Evolutionary conservation across 2,329 filamentous ascomycete species (phyloP), one percentile per base, ranked within the genome.

Genomic region (Fusarium illudens): DNA sequence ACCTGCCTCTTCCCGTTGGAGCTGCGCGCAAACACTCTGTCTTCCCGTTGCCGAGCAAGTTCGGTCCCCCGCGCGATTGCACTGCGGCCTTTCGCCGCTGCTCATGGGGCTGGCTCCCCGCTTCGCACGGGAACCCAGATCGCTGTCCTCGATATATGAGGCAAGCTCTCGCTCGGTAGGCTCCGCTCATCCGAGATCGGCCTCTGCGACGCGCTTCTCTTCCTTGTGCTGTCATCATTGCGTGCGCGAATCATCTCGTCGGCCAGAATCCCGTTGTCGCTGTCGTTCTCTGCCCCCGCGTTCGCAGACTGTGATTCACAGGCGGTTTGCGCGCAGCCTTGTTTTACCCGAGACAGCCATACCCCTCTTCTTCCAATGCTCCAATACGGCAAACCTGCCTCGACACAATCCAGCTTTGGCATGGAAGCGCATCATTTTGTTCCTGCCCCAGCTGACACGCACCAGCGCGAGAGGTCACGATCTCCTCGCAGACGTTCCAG

Each of bases 401-500:
- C 49, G 55, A 49, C 57, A 49, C 46, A 67, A 60, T 55, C 39
- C 42, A 56, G 27, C 50, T 49, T 46, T 55, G 60, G 49, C 56
- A 72, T 73, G 72, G 66, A 60, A 62, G 29, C 46, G 17, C 32
- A 50, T 46, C 22, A 46, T 61, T 27, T 62, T 44, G 55, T 51
- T 27, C 58, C 60, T 54, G 29, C 42, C 15, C 52, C 50, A 34
- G 72, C 73, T 79, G 74, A 80, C 75, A 65, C 60, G 62, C 71
- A 75, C 57, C 85, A 95, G 92, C 92, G 92, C 81, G 93, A 96
- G 89, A 92, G 90, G 84, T 90, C 89, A 81, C 89, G 91, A 79
- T 93, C 91, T 73, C 90, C 91, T 77, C 90, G 90, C 78, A 89
- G 91, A 81, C 90, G 93, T 81, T 96, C 94, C 76, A 91, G 93